A percentile compares a stretch with the other conserved stretches of the same genome.
These are phyloP conservation scores for Yamadazyma atlantica DNA, from an alignment of 1,139 yeast genomes.

Conservation along the genomic window DNA sequence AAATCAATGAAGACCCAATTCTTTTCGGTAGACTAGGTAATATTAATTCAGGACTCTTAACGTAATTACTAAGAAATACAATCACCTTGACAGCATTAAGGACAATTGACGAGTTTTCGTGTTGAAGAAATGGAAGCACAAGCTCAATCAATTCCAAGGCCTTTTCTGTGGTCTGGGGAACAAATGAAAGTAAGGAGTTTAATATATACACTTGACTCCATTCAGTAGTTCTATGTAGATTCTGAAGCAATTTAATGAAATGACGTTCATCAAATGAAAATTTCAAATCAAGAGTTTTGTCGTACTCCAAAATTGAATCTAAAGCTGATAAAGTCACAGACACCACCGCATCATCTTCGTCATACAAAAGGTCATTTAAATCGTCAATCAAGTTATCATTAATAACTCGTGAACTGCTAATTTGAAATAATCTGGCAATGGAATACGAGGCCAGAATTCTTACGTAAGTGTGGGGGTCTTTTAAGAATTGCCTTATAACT, in stretches of 20 bases:
- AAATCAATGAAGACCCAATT: constrained; percentile 69
- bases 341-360: constrained; percentile 61
- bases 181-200: constrained; percentile 64
- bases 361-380: constrained; percentile 59
- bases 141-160: constrained; percentile 68
- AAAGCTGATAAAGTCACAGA: constrained; percentile 74
- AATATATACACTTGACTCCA: constrained; percentile 81
- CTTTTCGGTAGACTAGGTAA: constrained; percentile 56
- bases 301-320: constrained; percentile 60
- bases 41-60: constrained; percentile 41
- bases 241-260: constrained; percentile 50
- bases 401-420: constrained; percentile 49
- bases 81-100: constrained; percentile 73
- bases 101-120: constrained; percentile 80
- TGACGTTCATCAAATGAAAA: constrained; percentile 55
- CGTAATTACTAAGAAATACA: constrained; percentile 71
- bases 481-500: constrained; percentile 32
- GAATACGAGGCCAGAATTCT: constrained; percentile 71
- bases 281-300: constrained; percentile 44
- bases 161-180: constrained; percentile 67
- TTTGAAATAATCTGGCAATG: constrained; percentile 66
- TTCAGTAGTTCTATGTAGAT: constrained; percentile 61
- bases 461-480: constrained; percentile 58
- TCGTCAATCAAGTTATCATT: constrained; percentile 48
- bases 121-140: constrained; percentile 74